These are phyloP conservation scores for Pleurozium schreberi DNA, from an alignment of 225 moss, liverwort and hornwort genomes.

Conservation along the genomic window DNA sequence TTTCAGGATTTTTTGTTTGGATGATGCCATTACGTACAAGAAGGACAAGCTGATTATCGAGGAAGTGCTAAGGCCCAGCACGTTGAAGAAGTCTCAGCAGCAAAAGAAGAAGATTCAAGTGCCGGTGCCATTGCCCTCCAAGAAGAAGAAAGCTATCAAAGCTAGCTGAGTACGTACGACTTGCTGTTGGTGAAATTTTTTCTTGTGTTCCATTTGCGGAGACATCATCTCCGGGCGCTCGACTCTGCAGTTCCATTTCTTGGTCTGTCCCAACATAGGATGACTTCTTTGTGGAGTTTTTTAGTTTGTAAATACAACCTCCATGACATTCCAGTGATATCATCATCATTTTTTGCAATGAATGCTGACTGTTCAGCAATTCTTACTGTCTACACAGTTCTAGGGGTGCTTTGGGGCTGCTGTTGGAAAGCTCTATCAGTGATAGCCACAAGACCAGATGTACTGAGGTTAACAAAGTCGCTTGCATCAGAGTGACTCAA, in stretches of 20 bases:
- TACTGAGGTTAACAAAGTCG: neutral
- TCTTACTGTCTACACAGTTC: slow-evolving; percentile 17
- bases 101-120: slow-evolving; percentile 23
- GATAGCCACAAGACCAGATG: neutral
- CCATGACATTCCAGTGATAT: slow-evolving; percentile 16
- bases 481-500: slow-evolving; percentile 6
- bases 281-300: neutral
- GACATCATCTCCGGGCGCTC: neutral
- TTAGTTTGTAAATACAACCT: slow-evolving; percentile 32
- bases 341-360: slow-evolving; percentile 44
- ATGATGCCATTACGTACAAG: slow-evolving; percentile 59
- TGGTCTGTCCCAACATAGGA: neutral
- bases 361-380: slow-evolving; percentile 29
- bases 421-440: neutral
- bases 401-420: neutral
- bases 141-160: slow-evolving; percentile 28
- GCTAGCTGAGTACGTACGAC: slow-evolving; percentile 1
- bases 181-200: neutral
- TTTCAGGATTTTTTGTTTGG: slow-evolving; percentile 66
- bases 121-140: slow-evolving; percentile 8
- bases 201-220: neutral
- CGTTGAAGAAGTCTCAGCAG: slow-evolving; percentile 19
- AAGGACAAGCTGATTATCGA: slow-evolving; percentile 28
- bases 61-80: slow-evolving; percentile 11
- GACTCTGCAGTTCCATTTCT: neutral